Evolutionary conservation across 2,329 filamentous ascomycete species (phyloP), one percentile per base, ranked within the genome.

Genomic region (Phyllosticta citriasiana): DNA sequence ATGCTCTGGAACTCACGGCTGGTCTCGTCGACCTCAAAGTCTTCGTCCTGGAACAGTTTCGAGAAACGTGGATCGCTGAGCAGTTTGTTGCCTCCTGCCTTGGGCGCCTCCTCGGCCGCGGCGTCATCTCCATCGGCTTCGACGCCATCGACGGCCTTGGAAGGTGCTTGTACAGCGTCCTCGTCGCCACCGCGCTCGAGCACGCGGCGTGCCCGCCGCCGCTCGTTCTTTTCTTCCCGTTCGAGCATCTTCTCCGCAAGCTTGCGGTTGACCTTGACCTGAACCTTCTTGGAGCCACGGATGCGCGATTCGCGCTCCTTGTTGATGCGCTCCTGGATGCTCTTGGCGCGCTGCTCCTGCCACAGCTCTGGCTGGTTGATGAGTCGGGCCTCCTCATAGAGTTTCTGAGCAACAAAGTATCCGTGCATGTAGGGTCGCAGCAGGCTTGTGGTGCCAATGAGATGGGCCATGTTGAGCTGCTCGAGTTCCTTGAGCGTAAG

Each of bases 361-460:
- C 89, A 96, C 58, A 95, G 83, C 71, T 95, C 95, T 0, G 94
- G 94, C 75, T 97, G 96, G 57, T 89, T 88, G 68, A 97, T 96
- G 63, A 99, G 79, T 60, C 89, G 82, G 19, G 94, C 94, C 73
- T 99, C 92, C 71, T 99, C 95, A 73, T 99, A 97, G 26, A 99
- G 77, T 70, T 92, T 91, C 68, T 95, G 93, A 40, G 89, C 90
- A 56, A 99, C 92, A 77, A 99, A 99, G 80, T 94, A 97, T 67
- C 94, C 95, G 73, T 99, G 94, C 95, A 99, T 99, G 72, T 99
- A 99, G 53, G 94, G 94, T 53, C 93, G 84, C 51, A 99, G 79
- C 22, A 97, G 78, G 70, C 89, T 94, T 27, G 91, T 96, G 68
- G 91, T 92, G 66, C 93, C 93, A 62, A 99, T 83, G 55, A 99